Conservation (phyloP, 2,329 filamentous ascomycete genomes). For the Aschersonia sp. region DNA sequence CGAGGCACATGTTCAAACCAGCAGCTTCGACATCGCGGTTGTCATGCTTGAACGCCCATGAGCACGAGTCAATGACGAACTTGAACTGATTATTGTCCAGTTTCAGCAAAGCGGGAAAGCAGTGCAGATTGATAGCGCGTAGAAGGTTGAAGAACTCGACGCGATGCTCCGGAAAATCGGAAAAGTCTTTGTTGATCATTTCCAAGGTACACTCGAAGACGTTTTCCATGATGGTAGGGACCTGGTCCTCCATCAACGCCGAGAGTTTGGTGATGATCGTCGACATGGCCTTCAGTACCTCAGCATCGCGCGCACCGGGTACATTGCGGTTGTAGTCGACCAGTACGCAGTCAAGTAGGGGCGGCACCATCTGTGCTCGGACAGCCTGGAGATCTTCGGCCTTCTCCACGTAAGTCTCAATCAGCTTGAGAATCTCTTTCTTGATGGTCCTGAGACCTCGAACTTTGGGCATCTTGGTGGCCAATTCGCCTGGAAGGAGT, state of each 20-base stretch:
- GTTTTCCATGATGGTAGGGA: slow-evolving; percentile 94
- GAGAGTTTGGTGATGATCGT: slow-evolving; percentile 93
- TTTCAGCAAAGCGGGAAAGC: slow-evolving; percentile 87
- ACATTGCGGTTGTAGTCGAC: slow-evolving; percentile 97
- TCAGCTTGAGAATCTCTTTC: slow-evolving; percentile 96
- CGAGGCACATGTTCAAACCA: slow-evolving; percentile 93
- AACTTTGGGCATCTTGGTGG: slow-evolving; percentile 94
- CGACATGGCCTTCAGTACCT: slow-evolving; percentile 95
- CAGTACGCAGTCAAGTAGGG: slow-evolving; percentile 82
- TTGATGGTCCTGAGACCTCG: slow-evolving; percentile 94
- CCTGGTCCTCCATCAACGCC: slow-evolving; percentile 94
- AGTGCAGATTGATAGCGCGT: slow-evolving; percentile 89
- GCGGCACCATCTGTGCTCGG: slow-evolving; percentile 87
- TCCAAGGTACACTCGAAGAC: slow-evolving; percentile 97
- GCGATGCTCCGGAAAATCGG: slow-evolving; percentile 93
- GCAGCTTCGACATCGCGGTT: slow-evolving; percentile 96
- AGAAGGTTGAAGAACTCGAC: slow-evolving; percentile 99
- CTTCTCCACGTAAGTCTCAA: slow-evolving; percentile 96
- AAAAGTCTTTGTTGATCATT: slow-evolving; percentile 99
- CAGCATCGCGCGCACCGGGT: slow-evolving; percentile 84
- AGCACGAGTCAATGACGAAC: slow-evolving; percentile 97
- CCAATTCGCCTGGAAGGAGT: slow-evolving; percentile 57
- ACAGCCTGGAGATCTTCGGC: slow-evolving; percentile 92
- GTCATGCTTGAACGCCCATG: slow-evolving; percentile 99
- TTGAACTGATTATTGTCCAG: slow-evolving; percentile 96